Conservation (phyloP, 306 rosid species). For the Lagenaria siceraria region DNA sequence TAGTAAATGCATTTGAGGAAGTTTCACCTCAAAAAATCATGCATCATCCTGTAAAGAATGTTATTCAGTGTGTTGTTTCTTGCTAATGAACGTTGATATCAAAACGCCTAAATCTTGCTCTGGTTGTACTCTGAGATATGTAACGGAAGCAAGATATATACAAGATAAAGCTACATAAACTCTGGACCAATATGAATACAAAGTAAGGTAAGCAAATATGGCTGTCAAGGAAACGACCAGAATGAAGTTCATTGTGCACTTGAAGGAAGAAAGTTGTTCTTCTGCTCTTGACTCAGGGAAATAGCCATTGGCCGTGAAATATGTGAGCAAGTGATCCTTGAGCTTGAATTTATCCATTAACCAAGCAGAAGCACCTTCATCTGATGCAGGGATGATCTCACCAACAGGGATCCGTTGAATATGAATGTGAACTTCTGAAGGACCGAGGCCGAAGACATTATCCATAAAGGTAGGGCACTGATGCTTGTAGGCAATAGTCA, state of each 20-base stretch:
- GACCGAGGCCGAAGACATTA: conserved; percentile 82
- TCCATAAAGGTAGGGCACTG: conserved; percentile 71
- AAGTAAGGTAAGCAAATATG: conserved; percentile 40
- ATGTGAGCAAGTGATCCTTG: conserved; percentile 43
- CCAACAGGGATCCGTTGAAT: conserved; percentile 46
- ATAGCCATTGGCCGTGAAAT: conserved; percentile 47
- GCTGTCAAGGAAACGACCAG: conserved; percentile 40
- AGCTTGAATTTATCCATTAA: conserved; percentile 40
- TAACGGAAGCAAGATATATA: conserved; percentile 64
- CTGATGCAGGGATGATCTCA: conserved; percentile 58
- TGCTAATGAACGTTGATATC: conserved; percentile 27
- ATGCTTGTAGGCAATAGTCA: conserved; percentile 73
- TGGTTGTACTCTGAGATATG: conserved; percentile 37
- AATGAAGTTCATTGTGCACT: conserved; percentile 35
- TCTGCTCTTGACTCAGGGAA: conserved; percentile 46
- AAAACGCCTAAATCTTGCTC: conserved; percentile 35
- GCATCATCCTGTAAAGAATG: conserved; percentile 1
- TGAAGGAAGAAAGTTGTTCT: conserved; percentile 38
- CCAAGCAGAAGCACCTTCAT: conserved; percentile 53
- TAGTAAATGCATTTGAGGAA: background rate
- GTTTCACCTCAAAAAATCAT: conserved; percentile 10
- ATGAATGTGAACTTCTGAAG: conserved; percentile 89
- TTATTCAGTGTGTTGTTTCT: conserved; percentile 17
- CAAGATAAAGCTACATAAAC: conserved; percentile 58
- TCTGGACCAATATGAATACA: conserved; percentile 69